Evolutionary conservation across 2,329 filamentous ascomycete species (phyloP).

Genomic region (Didymosphaeria variabile): DNA sequence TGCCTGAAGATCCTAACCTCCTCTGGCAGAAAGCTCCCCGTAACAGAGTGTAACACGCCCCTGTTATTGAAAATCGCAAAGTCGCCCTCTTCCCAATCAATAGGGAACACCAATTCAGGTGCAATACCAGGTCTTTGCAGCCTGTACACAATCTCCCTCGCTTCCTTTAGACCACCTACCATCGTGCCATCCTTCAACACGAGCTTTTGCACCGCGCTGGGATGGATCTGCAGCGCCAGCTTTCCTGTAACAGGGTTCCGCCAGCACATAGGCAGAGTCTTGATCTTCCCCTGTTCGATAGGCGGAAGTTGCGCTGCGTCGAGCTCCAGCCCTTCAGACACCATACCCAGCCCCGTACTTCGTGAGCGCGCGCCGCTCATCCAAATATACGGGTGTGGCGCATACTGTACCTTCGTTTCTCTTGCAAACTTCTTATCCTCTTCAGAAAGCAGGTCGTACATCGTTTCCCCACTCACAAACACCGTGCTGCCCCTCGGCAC

Average conservation of each 20-base stretch:
- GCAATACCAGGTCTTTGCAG: slow-evolving; percentile 78
- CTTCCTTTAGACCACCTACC: slow-evolving; percentile 72
- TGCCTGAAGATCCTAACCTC: slow-evolving; percentile 80
- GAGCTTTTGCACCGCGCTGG: slow-evolving; percentile 74
- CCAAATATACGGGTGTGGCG: slow-evolving; percentile 83
- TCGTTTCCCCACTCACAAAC: slow-evolving; percentile 75
- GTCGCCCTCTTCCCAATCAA: slow-evolving; percentile 81
- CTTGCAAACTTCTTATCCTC: slow-evolving; percentile 74
- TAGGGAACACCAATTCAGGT: slow-evolving; percentile 73
- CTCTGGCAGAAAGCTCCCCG: slow-evolving; percentile 76
- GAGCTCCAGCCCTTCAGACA: slow-evolving; percentile 72
- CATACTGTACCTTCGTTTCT: slow-evolving; percentile 73
- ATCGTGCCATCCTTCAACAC: slow-evolving; percentile 72
- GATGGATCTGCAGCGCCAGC: slow-evolving; percentile 77
- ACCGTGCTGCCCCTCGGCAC: slow-evolving; percentile 80
- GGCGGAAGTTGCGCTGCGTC: slow-evolving; percentile 67
- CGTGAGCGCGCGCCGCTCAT: slow-evolving; percentile 75
- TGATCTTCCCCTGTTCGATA: slow-evolving; percentile 72
- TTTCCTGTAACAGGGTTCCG: slow-evolving; percentile 75
- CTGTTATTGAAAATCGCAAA: slow-evolving; percentile 82
- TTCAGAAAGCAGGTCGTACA: slow-evolving; percentile 72
- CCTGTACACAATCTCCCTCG: slow-evolving; percentile 74
- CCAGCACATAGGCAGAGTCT: slow-evolving; percentile 80
- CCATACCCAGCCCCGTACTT: slow-evolving; percentile 74
- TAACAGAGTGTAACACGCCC: slow-evolving; percentile 77